Evolutionary conservation across 768 basidiomycete genomes (phyloP).

Genomic region (Leccinum ochraceum): DNA sequence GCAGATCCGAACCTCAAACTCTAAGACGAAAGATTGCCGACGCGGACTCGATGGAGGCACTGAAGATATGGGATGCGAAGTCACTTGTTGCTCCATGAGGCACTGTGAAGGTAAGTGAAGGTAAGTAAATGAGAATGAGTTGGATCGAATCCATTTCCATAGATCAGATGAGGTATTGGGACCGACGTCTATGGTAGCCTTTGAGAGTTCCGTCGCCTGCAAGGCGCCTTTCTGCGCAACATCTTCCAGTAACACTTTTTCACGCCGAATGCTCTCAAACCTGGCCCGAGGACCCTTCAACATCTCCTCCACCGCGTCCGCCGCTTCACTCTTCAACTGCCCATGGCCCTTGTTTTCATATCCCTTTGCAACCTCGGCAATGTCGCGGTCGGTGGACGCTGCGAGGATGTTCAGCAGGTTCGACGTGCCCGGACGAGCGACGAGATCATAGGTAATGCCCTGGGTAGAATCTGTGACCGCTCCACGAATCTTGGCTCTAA

Average conservation of each 20-base stretch:
- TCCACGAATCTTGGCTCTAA: conserved; percentile 68
- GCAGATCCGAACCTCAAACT: too few relatives aligned
- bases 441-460: conserved; percentile 81
- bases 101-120: too few relatives aligned
- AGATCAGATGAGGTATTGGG: conserved; percentile 13
- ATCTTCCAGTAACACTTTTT: conserved; percentile 57
- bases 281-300: conserved; percentile 68
- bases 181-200: conserved; percentile 65
- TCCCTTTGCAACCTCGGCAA: conserved; percentile 44
- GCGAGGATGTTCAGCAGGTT: conserved; percentile 82
- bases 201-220: conserved; percentile 62
- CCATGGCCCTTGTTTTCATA: conserved; percentile 63
- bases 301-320: conserved; percentile 68
- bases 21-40: too few relatives aligned
- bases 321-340: conserved; percentile 70
- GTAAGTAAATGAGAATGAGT: too few relatives aligned
- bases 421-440: conserved; percentile 74
- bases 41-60: too few relatives aligned
- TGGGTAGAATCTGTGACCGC: conserved; percentile 84
- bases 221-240: conserved; percentile 66
- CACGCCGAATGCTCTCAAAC: conserved; percentile 62
- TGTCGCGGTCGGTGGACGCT: conserved; percentile 59
- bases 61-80: too few relatives aligned
- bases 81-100: too few relatives aligned
- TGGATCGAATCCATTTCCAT: too few relatives aligned